Base-by-base conservation (phyloP, 768 basidiomycete species). In the Termitomyces sp. region DNA sequence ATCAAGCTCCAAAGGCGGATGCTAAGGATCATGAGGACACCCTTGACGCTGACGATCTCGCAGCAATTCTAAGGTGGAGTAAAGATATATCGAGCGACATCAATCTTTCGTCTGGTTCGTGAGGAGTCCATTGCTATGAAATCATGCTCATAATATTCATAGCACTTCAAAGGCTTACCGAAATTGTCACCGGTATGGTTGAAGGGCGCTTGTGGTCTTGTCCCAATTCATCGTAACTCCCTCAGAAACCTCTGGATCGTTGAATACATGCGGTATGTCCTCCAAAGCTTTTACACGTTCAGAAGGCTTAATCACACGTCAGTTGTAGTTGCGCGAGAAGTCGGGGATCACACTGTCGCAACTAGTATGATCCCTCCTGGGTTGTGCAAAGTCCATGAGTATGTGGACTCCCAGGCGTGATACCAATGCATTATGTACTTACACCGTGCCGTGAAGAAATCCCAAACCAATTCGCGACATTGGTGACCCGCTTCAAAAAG, bases 41-140 rank as follows among this genome's bases (percentile, higher is more conserved):
- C n/a, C 66, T 87, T 37, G 76, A 77, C 58, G 84, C 85, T 16
- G 73, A 80, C 49, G 85, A 88, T 65, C 71, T 88, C 13, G 82
- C 83, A 24, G 82, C 85, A 0, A 87, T 90, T 51, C 74, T 89
- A 33, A 86, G 84, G 63, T 87, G 86, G 82, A 87, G 84, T 63
- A 86, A 87, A 66, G 84, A 86, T 54, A 87, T 90, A 15, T 86
- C 87, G 0, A 82, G 84, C 37, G 86, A 88, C 67, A 87, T 88
- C 42, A 86, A 87, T 61, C 69, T 88, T 22, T 81, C 81, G 41
- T 84, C 85, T 54, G 83, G 84, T 81, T 61, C 37, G 67, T 62
- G 31, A 28, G 28, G 10, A 36, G 28, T 33, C 31, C 37, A 22
- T 29, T 13, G 2, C 29, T n/a, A 34, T 9, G 9, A 47, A 9